Evolutionary conservation across 805 yeast genomes (phyloP), one percentile per base, ranked within the genome.

Genomic region (Wickerhamiella allomyrinae): DNA sequence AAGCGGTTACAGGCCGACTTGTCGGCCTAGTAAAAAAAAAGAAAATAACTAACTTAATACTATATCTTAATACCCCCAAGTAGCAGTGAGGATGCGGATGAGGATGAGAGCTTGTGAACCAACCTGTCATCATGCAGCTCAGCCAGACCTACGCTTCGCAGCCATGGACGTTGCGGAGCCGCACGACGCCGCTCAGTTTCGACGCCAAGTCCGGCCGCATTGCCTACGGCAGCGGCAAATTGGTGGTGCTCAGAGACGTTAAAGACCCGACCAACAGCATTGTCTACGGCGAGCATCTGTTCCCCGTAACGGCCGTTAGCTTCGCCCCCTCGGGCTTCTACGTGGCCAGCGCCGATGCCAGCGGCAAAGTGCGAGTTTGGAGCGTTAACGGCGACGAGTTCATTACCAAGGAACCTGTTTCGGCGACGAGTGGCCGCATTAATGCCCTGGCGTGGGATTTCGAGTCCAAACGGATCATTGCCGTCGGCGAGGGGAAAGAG

Each of bases 401-500:
- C 41, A 57, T 68, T 19, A 61, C 83, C 37, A 89, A 89, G 62
- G 79, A 86, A 44, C 94, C 86, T 52, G 82, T 76, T 57, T 81
- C 74, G 48, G 75, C 86, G 21, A 70, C 89, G 42, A 71, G 79
- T 29, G 95, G 95, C 4, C 73, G 82, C 7, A 76, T 91, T 55
- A 79, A 73, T 50, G 87, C 83, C 46, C 65, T 89, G 46, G 79
- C 84, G 1, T 89, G 97, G 97, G 97, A 91, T 59, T 78, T 79
- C 21, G 98, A 89, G 55, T 75, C 77, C 37, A 68, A 76, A 46
- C 72, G 98, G 51, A 65, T 91, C 41, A 83, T 91, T 56, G 95
- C 95, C 1, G 97, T 87, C 9, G 98, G 98, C 42, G 79, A 82
- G 51, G 98, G 97, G 39, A 79, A 79, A 50, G 95, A 86, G 52